These are phyloP conservation scores for Delonix regia DNA, from an alignment of 306 rosid species.

Conservation along the genomic window DNA sequence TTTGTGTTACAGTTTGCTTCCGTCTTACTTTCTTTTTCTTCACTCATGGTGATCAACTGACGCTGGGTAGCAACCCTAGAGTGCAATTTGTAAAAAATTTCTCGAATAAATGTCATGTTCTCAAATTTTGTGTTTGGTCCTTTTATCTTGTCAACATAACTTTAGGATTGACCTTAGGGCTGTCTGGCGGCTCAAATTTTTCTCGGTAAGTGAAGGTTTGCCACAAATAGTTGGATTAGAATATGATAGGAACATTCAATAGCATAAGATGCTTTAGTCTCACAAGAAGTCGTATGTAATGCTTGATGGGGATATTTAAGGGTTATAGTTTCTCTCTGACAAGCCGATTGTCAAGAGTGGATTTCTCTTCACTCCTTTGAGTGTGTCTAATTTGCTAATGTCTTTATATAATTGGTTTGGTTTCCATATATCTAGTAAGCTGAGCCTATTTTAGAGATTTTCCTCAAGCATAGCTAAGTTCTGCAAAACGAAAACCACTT, in stretches of 20 bases:
- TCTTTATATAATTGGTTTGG: background rate
- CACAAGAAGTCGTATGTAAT: too few relatives aligned
- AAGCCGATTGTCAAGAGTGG: too few relatives aligned
- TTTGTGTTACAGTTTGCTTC: background rate
- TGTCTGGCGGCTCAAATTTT: background rate
- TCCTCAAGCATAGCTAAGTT: background rate
- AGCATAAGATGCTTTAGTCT: too few relatives aligned
- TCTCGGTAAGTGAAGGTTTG: constrained; percentile 3
- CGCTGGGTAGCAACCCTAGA: constrained; percentile 6
- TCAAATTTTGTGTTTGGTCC: background rate
- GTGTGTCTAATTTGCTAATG: background rate
- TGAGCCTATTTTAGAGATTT: background rate
- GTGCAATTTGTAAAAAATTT: constrained; percentile 20
- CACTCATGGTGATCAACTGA: background rate
- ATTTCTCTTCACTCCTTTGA: too few relatives aligned
- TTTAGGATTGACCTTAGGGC: background rate
- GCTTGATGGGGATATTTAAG: too few relatives aligned
- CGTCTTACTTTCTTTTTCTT: background rate
- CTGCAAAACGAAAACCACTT: background rate
- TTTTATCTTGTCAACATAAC: background rate
- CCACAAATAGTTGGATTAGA: background rate
- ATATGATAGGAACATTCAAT: background rate
- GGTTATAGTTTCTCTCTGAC: too few relatives aligned
- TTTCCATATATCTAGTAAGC: background rate
- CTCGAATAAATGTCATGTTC: background rate